Conservation (phyloP, 805 yeast genomes). For the Metschnikowia anglica region DNA sequence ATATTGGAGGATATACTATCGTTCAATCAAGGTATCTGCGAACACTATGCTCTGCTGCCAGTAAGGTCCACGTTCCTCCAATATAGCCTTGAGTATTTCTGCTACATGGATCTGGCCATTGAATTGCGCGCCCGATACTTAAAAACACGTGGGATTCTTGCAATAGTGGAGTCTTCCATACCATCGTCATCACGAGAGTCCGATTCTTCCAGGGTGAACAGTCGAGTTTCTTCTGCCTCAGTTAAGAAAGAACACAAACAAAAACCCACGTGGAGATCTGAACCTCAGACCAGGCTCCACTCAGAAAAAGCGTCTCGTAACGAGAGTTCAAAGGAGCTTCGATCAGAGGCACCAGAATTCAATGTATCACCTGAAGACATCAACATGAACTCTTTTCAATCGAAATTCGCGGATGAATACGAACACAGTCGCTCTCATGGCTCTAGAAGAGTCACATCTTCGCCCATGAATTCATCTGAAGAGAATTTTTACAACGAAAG, state of each 20-base stretch:
- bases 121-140: constrained; percentile 11
- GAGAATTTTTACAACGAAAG: no score
- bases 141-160: constrained; percentile 3
- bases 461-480: no score
- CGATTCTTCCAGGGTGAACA: no score
- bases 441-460: no score
- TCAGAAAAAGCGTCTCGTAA: not conserved
- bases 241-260: no score
- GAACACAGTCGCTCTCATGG: no score
- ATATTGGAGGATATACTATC: constrained; percentile 12
- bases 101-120: constrained; percentile 14
- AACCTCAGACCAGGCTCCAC: not conserved
- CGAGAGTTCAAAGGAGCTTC: not conserved
- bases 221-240: no score
- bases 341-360: not conserved
- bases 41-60: constrained; percentile 3
- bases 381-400: no score
- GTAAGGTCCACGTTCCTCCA: constrained; percentile 8
- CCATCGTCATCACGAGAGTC: not conserved
- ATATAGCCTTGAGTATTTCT: constrained; percentile 12
- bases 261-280: no score
- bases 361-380: no score
- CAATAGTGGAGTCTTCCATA: not conserved
- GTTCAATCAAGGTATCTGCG: constrained; percentile 12
- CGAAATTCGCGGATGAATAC: no score